Conservation (phyloP, 2,329 filamentous ascomycete genomes). For the Cryphonectria naterciae region DNA sequence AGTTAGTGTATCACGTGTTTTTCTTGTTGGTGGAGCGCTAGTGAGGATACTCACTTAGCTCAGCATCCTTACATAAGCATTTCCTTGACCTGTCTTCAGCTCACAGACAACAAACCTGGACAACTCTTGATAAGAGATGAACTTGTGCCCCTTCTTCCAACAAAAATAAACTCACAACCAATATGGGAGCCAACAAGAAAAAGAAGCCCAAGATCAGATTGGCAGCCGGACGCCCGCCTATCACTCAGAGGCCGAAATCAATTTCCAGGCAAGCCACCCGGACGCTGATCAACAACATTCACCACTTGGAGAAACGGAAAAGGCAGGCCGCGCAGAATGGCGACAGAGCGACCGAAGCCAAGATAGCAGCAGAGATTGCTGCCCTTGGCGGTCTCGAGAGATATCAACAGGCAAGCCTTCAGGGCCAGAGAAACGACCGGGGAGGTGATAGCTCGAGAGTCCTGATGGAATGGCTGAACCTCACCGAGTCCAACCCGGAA, state of each 20-base stretch:
- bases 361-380: slow-evolving; percentile 57
- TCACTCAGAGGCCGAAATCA: slow-evolving; percentile 54
- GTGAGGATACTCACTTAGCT: background rate
- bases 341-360: slow-evolving; percentile 51
- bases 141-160: background rate
- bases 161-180: background rate
- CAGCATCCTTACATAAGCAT: slow-evolving; percentile 14
- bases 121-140: background rate
- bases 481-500: slow-evolving; percentile 35
- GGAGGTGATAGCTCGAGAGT: slow-evolving; percentile 70
- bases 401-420: slow-evolving; percentile 71
- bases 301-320: slow-evolving; percentile 66
- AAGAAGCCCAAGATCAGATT: slow-evolving; percentile 45
- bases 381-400: slow-evolving; percentile 63
- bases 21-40: background rate
- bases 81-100: background rate
- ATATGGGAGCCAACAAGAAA: slow-evolving; percentile 54
- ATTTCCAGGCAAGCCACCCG: slow-evolving; percentile 69
- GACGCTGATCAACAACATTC: slow-evolving; percentile 66
- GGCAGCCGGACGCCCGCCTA: slow-evolving; percentile 60
- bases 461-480: slow-evolving; percentile 65
- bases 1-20: slow-evolving; percentile 3
- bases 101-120: background rate
- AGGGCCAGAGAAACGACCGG: slow-evolving; percentile 67
- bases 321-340: slow-evolving; percentile 59